phyloP scores from a whole-genome alignment of 495 filamentous ascomycete species.

The Talaromyces liani region DNA sequence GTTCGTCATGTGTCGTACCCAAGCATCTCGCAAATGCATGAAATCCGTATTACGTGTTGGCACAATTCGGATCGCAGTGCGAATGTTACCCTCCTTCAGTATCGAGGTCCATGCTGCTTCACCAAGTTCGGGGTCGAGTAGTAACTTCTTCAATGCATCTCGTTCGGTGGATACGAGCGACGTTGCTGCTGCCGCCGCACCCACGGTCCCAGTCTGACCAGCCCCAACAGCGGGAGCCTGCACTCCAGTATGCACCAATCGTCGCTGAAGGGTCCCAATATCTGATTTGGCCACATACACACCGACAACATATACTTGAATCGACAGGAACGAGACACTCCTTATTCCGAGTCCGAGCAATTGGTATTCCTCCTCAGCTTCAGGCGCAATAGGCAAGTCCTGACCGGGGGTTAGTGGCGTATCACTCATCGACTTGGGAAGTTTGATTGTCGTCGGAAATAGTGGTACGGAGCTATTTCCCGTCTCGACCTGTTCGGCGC shows the following conservation, averaged over 20 bases:
- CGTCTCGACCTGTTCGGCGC: conserved; percentile 61
- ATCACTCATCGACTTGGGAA: conserved; percentile 40
- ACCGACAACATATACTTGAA: conserved; percentile 92
- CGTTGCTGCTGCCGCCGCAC: conserved; percentile 61
- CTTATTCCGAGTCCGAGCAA: conserved; percentile 81
- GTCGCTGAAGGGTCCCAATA: conserved; percentile 50
- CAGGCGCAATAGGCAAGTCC: conserved; percentile 18
- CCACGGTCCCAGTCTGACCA: conserved; percentile 8
- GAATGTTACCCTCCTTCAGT: conserved; percentile 51
- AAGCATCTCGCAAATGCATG: conserved; percentile 82
- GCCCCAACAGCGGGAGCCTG: conserved; percentile 29
- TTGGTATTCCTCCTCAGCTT: conserved; percentile 61
- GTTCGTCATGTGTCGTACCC: conserved; percentile 73
- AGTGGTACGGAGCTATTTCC: conserved; percentile 77
- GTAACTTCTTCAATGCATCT: conserved; percentile 52
- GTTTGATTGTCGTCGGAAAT: conserved; percentile 66
- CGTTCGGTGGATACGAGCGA: conserved; percentile 76
- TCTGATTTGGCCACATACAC: conserved; percentile 79
- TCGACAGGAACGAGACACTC: conserved; percentile 80
- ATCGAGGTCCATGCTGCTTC: conserved; percentile 67
- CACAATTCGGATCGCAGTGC: conserved; percentile 69
- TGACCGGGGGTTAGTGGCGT: conserved; percentile 31
- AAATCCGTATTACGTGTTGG: conserved; percentile 89
- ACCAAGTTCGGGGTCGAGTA: conserved; percentile 63
- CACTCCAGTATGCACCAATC: conserved; percentile 41